These are phyloP conservation scores for Trichophyton schoenleinii DNA, from an alignment of 2,329 filamentous ascomycete species.

Conservation along the genomic window DNA sequence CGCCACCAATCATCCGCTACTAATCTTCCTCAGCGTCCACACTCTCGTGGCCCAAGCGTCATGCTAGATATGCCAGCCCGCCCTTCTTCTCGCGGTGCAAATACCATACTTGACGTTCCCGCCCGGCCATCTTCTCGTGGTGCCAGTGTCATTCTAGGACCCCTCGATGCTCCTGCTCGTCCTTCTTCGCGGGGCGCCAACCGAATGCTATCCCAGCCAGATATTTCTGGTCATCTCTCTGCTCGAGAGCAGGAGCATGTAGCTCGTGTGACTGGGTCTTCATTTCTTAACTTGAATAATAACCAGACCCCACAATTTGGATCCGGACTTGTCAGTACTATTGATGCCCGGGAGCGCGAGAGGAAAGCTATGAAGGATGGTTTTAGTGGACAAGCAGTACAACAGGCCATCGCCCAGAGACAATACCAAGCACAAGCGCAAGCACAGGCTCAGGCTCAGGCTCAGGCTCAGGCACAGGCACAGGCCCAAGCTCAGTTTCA, in stretches of 20 bases:
- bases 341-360: slow-evolving; percentile 68
- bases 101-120: slow-evolving; percentile 34
- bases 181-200: slow-evolving; percentile 50
- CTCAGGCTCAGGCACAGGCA: slow-evolving; percentile 15
- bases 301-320: slow-evolving; percentile 37
- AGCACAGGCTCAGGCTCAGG: slow-evolving; percentile 23
- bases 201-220: slow-evolving; percentile 37
- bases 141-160: slow-evolving; percentile 39
- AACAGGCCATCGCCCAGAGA: slow-evolving; percentile 58
- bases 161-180: slow-evolving; percentile 31
- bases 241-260: slow-evolving; percentile 81
- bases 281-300: slow-evolving; percentile 55
- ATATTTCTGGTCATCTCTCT: slow-evolving; percentile 53
- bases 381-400: slow-evolving; percentile 56
- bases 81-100: slow-evolving; percentile 49
- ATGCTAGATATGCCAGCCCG: slow-evolving; percentile 39
- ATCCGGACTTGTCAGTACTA: slow-evolving; percentile 60
- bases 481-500: background rate
- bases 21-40: slow-evolving; percentile 37
- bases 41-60: slow-evolving; percentile 47
- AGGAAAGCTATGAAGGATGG: slow-evolving; percentile 58
- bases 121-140: slow-evolving; percentile 48
- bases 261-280: slow-evolving; percentile 66
- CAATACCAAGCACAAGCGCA: slow-evolving; percentile 41
- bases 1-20: slow-evolving; percentile 20